Evolutionary conservation across 306 rosid genomes (phyloP).

Genomic region (Vicia villosa): DNA sequence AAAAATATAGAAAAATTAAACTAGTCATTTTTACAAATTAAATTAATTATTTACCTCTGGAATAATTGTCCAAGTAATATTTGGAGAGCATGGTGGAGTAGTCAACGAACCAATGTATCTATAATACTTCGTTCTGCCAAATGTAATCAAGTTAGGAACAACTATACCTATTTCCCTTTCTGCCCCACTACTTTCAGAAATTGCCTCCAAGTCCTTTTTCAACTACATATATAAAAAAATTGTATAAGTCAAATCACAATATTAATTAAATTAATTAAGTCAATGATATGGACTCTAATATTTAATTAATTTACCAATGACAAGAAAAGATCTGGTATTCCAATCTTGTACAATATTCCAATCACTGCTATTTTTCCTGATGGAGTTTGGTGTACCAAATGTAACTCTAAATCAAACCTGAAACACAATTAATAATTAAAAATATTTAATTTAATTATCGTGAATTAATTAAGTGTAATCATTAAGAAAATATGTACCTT

Average conservation of each 20-base stretch:
- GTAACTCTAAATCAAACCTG: slow-evolving; percentile 64
- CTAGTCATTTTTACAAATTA: not conserved
- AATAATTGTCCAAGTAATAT: slow-evolving; percentile 64
- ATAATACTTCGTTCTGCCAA: slow-evolving; percentile 45
- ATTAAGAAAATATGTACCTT: slow-evolving; percentile 21
- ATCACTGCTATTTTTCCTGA: slow-evolving; percentile 54
- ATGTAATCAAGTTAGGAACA: slow-evolving; percentile 46
- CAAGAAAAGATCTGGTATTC: slow-evolving; percentile 55
- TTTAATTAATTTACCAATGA: slow-evolving; percentile 45
- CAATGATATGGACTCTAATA: not conserved
- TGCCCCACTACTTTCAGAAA: slow-evolving; percentile 24
- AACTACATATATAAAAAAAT: slow-evolving; percentile 36
- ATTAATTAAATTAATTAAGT: not conserved
- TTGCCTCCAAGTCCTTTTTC: slow-evolving; percentile 28
- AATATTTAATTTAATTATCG: too few relatives aligned
- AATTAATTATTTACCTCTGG: slow-evolving; percentile 33
- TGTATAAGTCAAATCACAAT: not conserved
- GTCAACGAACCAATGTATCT: slow-evolving; percentile 80
- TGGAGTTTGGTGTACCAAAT: slow-evolving; percentile 61
- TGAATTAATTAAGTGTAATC: too few relatives aligned
- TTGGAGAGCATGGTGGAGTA: slow-evolving; percentile 66
- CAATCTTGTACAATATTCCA: slow-evolving; percentile 57
- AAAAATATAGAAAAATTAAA: not conserved
- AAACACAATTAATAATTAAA: not conserved
- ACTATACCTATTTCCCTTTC: slow-evolving; percentile 40